A percentile compares a stretch with the other conserved stretches of the same genome.
These are phyloP conservation scores for Nemania sp. DNA, from an alignment of 2,329 filamentous ascomycete genomes.

Conservation along the genomic window DNA sequence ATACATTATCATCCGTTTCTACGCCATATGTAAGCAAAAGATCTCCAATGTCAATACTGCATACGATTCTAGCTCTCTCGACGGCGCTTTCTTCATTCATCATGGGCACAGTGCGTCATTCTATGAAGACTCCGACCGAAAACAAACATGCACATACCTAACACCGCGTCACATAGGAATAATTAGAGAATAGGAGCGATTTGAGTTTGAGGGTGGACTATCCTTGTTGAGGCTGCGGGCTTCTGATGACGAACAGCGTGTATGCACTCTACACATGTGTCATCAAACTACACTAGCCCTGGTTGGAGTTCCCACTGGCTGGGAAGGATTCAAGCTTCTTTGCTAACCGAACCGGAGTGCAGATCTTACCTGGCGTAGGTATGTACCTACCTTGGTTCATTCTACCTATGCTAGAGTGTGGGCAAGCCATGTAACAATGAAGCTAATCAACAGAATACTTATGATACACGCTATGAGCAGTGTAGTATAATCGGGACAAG, in stretches of 20 bases:
- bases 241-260: conserved; percentile 25
- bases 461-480: too few species aligned
- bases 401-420: too few species aligned
- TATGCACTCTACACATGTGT: too few species aligned
- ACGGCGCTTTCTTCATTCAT: background rate
- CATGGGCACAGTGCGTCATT: conserved; percentile 17
- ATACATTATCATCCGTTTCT: too few species aligned
- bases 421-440: background rate
- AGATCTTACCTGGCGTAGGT: too few species aligned
- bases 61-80: background rate
- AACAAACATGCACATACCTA: conserved; percentile 3
- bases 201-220: conserved; percentile 22
- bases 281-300: conserved; percentile 22
- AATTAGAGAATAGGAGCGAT: conserved; percentile 7
- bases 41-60: background rate
- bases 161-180: background rate
- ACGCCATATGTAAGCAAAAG: background rate
- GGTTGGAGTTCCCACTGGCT: conserved; percentile 23
- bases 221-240: conserved; percentile 22
- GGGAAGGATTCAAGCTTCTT: conserved; percentile 32
- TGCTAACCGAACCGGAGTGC: conserved; percentile 24
- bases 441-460: conserved; percentile 14
- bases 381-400: too few species aligned
- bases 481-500: background rate
- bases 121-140: background rate